Evolutionary conservation across 345 rosid genomes (phyloP).

Genomic region (Psidium friedrichsthalianum): DNA sequence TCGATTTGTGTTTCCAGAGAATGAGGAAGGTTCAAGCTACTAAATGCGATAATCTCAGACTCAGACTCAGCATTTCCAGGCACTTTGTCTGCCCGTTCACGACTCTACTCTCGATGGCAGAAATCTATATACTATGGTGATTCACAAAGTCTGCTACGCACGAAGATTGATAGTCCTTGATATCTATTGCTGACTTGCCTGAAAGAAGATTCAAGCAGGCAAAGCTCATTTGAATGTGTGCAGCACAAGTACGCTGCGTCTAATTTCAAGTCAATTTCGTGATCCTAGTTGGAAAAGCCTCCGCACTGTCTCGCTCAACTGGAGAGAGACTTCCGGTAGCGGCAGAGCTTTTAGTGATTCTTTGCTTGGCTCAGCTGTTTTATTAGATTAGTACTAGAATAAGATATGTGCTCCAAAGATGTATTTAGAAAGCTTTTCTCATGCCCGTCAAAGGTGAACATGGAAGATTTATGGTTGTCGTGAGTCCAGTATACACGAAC

Average conservation of each 20-base stretch:
- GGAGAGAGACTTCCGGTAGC: not conserved
- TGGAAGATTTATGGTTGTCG: not conserved
- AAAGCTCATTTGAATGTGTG: not conserved
- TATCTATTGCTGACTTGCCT: not conserved
- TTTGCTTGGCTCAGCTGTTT: not conserved
- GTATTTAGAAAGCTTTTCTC: not conserved
- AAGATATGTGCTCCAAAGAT: not conserved
- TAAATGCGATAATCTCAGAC: not conserved
- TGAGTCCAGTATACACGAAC: not conserved
- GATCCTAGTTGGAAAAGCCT: not conserved
- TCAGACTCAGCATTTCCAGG: not conserved
- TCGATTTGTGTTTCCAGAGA: constrained; percentile 54
- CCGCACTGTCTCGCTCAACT: not conserved
- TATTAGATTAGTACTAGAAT: not conserved
- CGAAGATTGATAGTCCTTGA: not conserved
- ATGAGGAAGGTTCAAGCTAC: constrained; percentile 18
- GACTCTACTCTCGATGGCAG: not conserved
- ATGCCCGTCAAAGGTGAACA: not conserved
- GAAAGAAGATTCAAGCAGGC: not conserved
- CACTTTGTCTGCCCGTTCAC: not conserved
- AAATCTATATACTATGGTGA: not conserved
- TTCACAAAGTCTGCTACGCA: not conserved
- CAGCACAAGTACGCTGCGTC: not conserved
- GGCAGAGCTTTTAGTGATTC: not conserved
- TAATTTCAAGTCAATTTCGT: not conserved